Percentiles rank a stretch among this genome's conserved stretches.
phyloP scores from a whole-genome alignment of 2,329 filamentous ascomycete species.

The Fusarium heterosporum region DNA sequence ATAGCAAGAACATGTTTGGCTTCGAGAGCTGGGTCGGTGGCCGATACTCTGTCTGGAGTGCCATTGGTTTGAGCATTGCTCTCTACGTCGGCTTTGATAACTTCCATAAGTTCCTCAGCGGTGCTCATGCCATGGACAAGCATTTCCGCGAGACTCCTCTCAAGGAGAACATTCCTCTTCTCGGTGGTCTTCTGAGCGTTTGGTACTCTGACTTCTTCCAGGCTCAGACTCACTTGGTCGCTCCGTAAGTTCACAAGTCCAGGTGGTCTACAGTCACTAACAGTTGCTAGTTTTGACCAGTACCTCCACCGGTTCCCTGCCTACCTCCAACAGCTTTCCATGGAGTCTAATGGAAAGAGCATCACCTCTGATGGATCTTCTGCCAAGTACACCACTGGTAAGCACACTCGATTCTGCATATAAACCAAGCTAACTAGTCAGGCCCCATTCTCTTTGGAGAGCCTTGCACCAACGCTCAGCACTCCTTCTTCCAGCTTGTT shows the following conservation, averaged over 20 bases:
- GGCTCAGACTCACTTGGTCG: conserved; percentile 96
- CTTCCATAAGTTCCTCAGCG: conserved; percentile 95
- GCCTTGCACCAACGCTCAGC: conserved; percentile 98
- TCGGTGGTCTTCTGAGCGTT: conserved; percentile 93
- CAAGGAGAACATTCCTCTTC: conserved; percentile 92
- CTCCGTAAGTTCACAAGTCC: conserved; percentile 73
- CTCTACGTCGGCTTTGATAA: conserved; percentile 98
- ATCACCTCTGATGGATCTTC: conserved; percentile 89
- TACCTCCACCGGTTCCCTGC: conserved; percentile 99
- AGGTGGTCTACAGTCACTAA: conserved; percentile 17
- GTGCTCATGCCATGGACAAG: conserved; percentile 97
- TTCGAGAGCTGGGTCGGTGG: conserved; percentile 99
- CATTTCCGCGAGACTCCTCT: conserved; percentile 94
- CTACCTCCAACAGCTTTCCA: conserved; percentile 98
- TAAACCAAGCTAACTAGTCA: conserved; percentile 43
- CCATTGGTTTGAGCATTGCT: conserved; percentile 93
- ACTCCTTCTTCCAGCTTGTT: conserved; percentile 99
- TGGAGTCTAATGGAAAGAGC: conserved; percentile 99
- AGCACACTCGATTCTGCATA: conserved; percentile 17
- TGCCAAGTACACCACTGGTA: conserved; percentile 94
- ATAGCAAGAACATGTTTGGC: conserved; percentile 99
- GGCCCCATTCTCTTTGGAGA: conserved; percentile 95
- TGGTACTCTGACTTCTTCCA: conserved; percentile 99
- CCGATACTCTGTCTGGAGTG: conserved; percentile 98
- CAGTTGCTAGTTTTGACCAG: conserved; percentile 82